Evolutionary conservation across 2,329 filamentous ascomycete species (phyloP).

Genomic region (Aspergillus sp.): DNA sequence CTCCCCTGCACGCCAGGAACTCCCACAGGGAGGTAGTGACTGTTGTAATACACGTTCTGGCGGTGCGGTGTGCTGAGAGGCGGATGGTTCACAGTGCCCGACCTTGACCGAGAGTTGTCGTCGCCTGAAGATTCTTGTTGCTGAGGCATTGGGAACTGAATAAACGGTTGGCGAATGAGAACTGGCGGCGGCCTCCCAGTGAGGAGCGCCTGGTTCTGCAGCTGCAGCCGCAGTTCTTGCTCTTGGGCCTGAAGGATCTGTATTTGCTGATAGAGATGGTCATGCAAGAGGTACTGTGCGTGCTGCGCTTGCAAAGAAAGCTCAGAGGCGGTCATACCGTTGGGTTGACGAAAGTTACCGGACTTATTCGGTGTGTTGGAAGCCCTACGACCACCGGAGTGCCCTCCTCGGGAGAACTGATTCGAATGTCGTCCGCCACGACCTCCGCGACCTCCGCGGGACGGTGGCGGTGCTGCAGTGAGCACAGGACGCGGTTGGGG

Average conservation of each 20-base stretch:
- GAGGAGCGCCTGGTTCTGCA: constrained; percentile 48
- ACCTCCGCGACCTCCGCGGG: constrained; percentile 51
- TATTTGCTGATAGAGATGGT: constrained; percentile 53
- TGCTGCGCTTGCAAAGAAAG: constrained; percentile 48
- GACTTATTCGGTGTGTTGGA: constrained; percentile 57
- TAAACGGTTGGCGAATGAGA: constrained; percentile 45
- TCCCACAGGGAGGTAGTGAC: constrained; percentile 41
- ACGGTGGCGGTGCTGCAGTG: constrained; percentile 40
- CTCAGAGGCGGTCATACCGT: constrained; percentile 40
- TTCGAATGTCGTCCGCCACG: constrained; percentile 53
- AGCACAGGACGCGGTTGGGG: constrained; percentile 59
- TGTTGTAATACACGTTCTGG: constrained; percentile 38
- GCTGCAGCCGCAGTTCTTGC: constrained; percentile 50
- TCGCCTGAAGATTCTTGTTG: constrained; percentile 37
- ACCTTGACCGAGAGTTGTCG: constrained; percentile 39
- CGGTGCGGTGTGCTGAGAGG: constrained; percentile 35
- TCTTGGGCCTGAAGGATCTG: constrained; percentile 54
- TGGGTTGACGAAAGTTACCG: constrained; percentile 41
- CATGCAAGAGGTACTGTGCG: constrained; percentile 51
- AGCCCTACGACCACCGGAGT: constrained; percentile 53
- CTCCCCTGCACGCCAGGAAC: constrained; percentile 39
- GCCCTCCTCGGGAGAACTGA: constrained; percentile 50
- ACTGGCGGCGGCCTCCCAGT: constrained; percentile 43
- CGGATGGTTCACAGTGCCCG: constrained; percentile 41
- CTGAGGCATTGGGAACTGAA: constrained; percentile 43